phyloP scores from a whole-genome alignment of 768 basidiomycete genomes.

The Amanita pseudoporphyria region DNA sequence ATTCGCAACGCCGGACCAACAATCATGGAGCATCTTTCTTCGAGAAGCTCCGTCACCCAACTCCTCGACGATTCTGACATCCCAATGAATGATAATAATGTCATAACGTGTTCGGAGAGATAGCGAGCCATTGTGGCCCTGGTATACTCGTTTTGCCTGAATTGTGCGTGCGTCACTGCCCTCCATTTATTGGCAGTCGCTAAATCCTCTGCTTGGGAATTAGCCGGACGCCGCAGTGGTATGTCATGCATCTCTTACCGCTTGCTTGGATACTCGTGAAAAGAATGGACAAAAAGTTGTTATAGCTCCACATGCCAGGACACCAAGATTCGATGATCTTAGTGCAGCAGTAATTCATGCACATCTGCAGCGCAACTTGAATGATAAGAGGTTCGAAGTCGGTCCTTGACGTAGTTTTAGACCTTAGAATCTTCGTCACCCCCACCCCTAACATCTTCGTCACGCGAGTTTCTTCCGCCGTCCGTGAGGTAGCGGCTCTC shows the following conservation, averaged over 20 bases:
- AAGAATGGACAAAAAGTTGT: slow-evolving; percentile 26
- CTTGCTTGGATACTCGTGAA: slow-evolving; percentile 27
- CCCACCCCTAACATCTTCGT: too few relatives aligned
- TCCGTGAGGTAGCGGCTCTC: too few relatives aligned
- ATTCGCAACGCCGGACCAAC: slow-evolving; percentile 1
- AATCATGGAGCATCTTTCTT: slow-evolving; percentile 5
- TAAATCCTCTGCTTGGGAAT: slow-evolving; percentile 9
- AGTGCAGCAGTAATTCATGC: too few relatives aligned
- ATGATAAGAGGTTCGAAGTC: too few relatives aligned
- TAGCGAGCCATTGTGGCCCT: not conserved
- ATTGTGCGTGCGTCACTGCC: slow-evolving; percentile 18
- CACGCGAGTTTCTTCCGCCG: too few relatives aligned
- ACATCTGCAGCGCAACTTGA: too few relatives aligned
- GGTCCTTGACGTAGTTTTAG: too few relatives aligned
- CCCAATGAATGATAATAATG: slow-evolving; percentile 1
- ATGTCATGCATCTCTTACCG: slow-evolving; percentile 20
- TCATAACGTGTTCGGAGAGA: slow-evolving; percentile 1
- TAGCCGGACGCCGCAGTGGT: not conserved
- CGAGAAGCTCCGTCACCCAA: slow-evolving; percentile 1
- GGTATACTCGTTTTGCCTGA: slow-evolving; percentile 1
- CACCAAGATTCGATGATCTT: too few relatives aligned
- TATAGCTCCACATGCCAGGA: too few relatives aligned
- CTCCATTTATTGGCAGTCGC: slow-evolving; percentile 18
- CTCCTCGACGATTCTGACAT: not conserved
- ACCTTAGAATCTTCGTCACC: too few relatives aligned